Percentiles rank a stretch among this genome's conserved stretches.
phyloP scores from a whole-genome alignment of 176 grass and related monocot species.

The Coix lacrymajobi region DNA sequence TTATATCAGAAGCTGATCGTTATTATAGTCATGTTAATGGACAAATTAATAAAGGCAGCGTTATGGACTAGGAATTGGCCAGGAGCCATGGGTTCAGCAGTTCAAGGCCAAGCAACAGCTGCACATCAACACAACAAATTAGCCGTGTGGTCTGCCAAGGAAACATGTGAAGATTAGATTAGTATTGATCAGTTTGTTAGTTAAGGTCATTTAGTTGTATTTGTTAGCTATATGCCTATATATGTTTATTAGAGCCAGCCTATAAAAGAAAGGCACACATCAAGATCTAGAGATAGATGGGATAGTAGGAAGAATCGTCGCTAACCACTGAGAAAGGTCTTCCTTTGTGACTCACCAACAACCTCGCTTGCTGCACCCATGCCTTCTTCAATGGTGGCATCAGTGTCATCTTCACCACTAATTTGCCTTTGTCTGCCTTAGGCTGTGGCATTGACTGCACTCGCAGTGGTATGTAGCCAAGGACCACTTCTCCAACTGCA shows the following conservation, averaged over 20 bases:
- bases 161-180: neutral
- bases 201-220: neutral
- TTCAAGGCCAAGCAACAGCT: neutral
- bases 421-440: neutral
- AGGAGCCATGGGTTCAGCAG: neutral
- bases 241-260: neutral
- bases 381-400: neutral
- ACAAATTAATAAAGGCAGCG: neutral
- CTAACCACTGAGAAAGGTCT: neutral
- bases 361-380: neutral
- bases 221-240: neutral
- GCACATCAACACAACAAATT: neutral
- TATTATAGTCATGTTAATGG: neutral
- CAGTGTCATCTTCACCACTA: neutral
- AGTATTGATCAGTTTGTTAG: neutral
- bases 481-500: neutral
- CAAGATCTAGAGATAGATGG: neutral
- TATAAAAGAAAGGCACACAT: neutral
- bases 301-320: neutral
- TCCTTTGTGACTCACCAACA: neutral
- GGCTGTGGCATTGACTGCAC: neutral
- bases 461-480: neutral
- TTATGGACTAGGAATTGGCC: neutral
- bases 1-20: conserved; percentile 18
- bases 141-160: neutral